Conservation (phyloP, 2,329 filamentous ascomycete species). For the Cadophora sp. region DNA sequence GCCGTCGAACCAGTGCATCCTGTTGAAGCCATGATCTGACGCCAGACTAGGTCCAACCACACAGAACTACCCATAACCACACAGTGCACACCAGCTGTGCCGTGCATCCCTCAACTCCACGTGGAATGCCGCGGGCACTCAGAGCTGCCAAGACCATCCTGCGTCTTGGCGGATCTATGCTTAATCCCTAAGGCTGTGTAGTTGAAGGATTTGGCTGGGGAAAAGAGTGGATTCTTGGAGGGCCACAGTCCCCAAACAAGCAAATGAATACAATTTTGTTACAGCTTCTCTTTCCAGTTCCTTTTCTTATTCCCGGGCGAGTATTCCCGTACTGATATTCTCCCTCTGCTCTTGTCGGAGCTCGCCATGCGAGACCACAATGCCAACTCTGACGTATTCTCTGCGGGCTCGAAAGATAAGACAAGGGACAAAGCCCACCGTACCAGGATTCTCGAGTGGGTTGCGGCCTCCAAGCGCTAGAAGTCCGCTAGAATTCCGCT, state of each 20-base stretch:
- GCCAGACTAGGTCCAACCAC: background rate
- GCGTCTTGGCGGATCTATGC: conserved; percentile 14
- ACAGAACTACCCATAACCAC: background rate
- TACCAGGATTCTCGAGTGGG: background rate
- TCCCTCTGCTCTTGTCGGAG: background rate
- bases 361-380: conserved; percentile 4
- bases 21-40: background rate
- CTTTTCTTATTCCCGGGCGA: background rate
- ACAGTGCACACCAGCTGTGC: conserved; percentile 4
- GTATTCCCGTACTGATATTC: background rate
- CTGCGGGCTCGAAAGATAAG: background rate
- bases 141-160: background rate
- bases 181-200: conserved; percentile 9
- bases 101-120: background rate
- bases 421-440: background rate
- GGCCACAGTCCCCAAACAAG: background rate
- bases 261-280: no score
- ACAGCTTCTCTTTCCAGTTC: background rate
- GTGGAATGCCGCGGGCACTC: background rate
- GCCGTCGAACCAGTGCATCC: conserved; percentile 1
- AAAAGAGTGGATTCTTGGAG: background rate
- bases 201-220: conserved; percentile 2
- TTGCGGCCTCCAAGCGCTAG: conserved; percentile 4
- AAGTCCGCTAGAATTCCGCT: conserved; percentile 10
- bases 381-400: conserved; percentile 11